Evolutionary conservation across 83 land plant species (phyloP).

Genomic region (Picea mariana): DNA sequence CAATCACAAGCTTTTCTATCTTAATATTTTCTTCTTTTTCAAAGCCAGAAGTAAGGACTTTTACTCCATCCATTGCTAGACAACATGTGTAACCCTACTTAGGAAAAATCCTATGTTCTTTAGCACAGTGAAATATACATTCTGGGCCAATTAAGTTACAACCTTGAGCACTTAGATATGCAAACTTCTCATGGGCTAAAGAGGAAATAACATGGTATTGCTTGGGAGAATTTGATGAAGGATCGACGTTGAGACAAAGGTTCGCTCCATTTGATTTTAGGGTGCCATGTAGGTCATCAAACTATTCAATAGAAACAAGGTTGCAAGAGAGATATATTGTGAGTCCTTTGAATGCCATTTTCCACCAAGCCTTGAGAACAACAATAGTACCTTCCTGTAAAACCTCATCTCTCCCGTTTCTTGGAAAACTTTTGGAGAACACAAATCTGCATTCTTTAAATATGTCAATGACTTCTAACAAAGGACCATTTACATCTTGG

Average conservation of each 20-base stretch:
- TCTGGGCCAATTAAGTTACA: constrained; percentile 78
- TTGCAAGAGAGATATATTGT: constrained; percentile 69
- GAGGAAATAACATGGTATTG: constrained; percentile 71
- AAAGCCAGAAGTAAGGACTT: constrained; percentile 83
- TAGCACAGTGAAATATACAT: constrained; percentile 83
- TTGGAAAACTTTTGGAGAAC: too few relatives aligned
- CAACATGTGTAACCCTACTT: constrained; percentile 81
- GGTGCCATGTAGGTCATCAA: constrained; percentile 62
- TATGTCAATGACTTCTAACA: too few relatives aligned
- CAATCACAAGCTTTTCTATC: constrained; percentile 65
- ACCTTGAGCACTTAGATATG: constrained; percentile 50
- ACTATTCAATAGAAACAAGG: constrained; percentile 62
- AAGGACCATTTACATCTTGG: too few relatives aligned
- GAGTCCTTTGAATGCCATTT: constrained; percentile 42
- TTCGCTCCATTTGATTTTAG: constrained; percentile 60
- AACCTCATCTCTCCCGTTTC: too few relatives aligned
- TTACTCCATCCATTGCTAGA: constrained; percentile 89
- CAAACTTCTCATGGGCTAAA: constrained; percentile 58
- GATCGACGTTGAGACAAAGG: constrained; percentile 56
- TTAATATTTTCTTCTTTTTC: constrained; percentile 75
- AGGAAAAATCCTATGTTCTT: constrained; percentile 65
- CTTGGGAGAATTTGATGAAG: constrained; percentile 42
- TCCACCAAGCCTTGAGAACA: neutral
- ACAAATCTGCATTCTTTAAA: too few relatives aligned
- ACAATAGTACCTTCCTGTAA: too few relatives aligned